Evolutionary conservation across 768 basidiomycete genomes (phyloP), one percentile per base, ranked within the genome.

Genomic region (Boletus barrowsii): DNA sequence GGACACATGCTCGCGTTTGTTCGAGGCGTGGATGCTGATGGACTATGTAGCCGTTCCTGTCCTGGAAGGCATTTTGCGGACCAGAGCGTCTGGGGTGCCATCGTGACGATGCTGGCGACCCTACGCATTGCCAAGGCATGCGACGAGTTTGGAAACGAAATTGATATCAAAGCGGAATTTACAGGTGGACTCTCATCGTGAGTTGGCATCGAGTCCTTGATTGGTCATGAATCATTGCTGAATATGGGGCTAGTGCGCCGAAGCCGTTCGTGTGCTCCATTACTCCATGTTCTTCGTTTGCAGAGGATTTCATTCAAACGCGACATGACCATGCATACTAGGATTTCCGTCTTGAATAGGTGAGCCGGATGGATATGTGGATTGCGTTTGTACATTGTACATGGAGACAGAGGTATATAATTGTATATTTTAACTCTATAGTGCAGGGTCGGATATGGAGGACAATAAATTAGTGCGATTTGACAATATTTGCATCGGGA

Each of bases 1-100:
- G 11, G 9, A n/a, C 5, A 3, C 42, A 39, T 22, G 2, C 9
- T 10, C n/a, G 11, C 26, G 29, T 41, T 52, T 11, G 5, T 11
- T 36, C 17, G n/a, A 36, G 26, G 18, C 29, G 24, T 24, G 17
- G 5, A 36, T 39, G 17, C 48, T 66, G 18, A 55, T 29, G 8
- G 3, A 24, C n/a, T 3, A 7, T 33, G 35, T 47, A 68, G 68
- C 10, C 62, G 70, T 14, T 36, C 58, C 17, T 75, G 73, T 49
- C 65, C 75, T 14, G 74, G 76, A n/a, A 58, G 41, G 26, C 54
- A 72, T 26, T 41, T 77, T 3, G 75, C 69, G 15, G 62, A 69
- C 10, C 62, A 65, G 20, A 69, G 58, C 9, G 29, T 74, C 36
- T 76, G 69, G 70, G 66, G 68, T 7, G 56, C 63, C 3, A 47